Conservation (phyloP, 2,329 filamentous ascomycete species). For the Trichoderma koningiopsis region DNA sequence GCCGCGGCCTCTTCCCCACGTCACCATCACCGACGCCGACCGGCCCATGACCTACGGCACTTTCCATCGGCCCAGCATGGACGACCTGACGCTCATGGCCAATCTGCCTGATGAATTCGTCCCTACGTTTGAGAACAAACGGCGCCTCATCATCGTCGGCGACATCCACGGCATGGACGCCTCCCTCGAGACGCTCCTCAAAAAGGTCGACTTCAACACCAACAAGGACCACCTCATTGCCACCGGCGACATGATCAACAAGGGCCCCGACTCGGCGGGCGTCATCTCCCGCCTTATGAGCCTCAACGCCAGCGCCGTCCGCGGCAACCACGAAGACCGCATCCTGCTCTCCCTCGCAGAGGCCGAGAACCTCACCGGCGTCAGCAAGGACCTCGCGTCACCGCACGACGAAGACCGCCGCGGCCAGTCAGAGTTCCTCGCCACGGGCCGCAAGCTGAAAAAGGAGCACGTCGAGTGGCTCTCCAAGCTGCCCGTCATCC, state of each 20-base stretch:
- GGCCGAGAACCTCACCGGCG: conserved; percentile 32
- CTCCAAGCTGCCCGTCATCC: conserved; percentile 72
- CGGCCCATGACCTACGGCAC: conserved; percentile 46
- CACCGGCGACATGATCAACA: conserved; percentile 78
- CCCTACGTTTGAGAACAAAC: conserved; percentile 44
- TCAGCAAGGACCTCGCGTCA: conserved; percentile 34
- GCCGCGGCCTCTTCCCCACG: neutral
- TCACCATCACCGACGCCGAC: conserved; percentile 36
- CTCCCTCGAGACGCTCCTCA: conserved; percentile 66
- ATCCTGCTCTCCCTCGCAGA: conserved; percentile 67
- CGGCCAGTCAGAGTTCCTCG: conserved; percentile 48
- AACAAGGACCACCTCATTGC: conserved; percentile 71
- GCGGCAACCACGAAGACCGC: conserved; percentile 91
- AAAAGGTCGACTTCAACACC: conserved; percentile 63
- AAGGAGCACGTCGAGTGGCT: conserved; percentile 70
- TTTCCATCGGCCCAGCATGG: conserved; percentile 43
- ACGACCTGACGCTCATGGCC: conserved; percentile 37
- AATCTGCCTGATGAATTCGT: conserved; percentile 37
- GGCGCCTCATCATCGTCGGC: conserved; percentile 77
- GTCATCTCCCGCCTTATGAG: conserved; percentile 76
- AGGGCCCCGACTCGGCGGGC: conserved; percentile 79
- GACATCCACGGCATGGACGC: conserved; percentile 88
- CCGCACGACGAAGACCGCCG: conserved; percentile 35
- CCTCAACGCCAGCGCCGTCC: conserved; percentile 76
- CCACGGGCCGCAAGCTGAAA: conserved; percentile 56